Evolutionary conservation across 192 early-diverging fungal genomes (phyloP).

Genomic region (Gamsiella multidivaricata): DNA sequence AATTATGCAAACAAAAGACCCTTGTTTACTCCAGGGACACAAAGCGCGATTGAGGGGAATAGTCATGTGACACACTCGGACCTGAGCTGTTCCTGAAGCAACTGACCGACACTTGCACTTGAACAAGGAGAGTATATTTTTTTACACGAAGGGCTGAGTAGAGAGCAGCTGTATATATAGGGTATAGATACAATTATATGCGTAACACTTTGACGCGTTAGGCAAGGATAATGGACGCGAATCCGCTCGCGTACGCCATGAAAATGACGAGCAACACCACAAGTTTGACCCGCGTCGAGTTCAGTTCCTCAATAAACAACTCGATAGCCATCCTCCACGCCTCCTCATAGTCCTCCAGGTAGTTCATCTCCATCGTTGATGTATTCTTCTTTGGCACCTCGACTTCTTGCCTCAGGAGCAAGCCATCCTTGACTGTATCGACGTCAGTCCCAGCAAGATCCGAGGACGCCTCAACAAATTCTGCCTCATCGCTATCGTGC

Average conservation of each 20-base stretch:
- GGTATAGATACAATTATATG: constrained; percentile 3
- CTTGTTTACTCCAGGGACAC: too few species aligned
- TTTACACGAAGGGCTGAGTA: neutral
- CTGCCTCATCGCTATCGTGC: constrained; percentile 32
- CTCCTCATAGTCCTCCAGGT: constrained; percentile 7
- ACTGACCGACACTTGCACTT: too few species aligned
- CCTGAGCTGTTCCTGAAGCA: too few species aligned
- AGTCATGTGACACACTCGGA: neutral
- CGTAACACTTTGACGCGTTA: too few species aligned
- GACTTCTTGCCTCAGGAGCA: neutral
- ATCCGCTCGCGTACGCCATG: constrained; percentile 9
- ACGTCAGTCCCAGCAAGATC: neutral
- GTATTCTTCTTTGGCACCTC: neutral
- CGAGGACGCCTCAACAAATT: constrained; percentile 33
- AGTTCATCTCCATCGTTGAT: constrained; percentile 18
- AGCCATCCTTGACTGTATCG: neutral
- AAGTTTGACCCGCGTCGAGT: constrained; percentile 14
- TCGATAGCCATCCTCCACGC: constrained; percentile 17
- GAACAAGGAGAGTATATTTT: neutral
- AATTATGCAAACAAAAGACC: too few species aligned
- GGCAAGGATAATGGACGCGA: neutral
- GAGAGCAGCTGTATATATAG: too few species aligned
- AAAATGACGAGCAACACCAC: constrained; percentile 12
- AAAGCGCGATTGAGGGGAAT: too few species aligned
- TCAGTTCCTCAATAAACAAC: constrained; percentile 18